phyloP scores from a whole-genome alignment of 768 basidiomycete species.

The Boletus pseudo-olivaceus region DNA sequence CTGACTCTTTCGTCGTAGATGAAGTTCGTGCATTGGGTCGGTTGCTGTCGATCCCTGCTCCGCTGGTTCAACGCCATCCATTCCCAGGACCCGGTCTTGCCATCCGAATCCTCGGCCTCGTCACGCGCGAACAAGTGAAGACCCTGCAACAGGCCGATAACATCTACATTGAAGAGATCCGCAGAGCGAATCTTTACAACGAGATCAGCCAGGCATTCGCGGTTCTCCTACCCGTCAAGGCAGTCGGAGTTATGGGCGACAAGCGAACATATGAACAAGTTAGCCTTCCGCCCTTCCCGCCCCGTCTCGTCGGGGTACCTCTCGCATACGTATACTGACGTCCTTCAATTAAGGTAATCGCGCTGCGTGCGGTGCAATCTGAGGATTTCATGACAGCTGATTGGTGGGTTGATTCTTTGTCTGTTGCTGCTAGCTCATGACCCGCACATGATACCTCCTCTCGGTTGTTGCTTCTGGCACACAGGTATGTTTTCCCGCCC shows the following conservation, averaged over 20 bases:
- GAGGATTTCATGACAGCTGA: slow-evolving; percentile 99
- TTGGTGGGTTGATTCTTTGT: slow-evolving; percentile 53
- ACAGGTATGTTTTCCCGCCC: slow-evolving; percentile 92
- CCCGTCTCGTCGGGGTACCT: neutral
- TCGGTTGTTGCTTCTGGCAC: slow-evolving; percentile 17
- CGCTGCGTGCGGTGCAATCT: slow-evolving; percentile 91
- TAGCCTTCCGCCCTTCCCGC: slow-evolving; percentile 6
- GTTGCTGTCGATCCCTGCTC: slow-evolving; percentile 85
- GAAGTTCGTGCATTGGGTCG: slow-evolving; percentile 93
- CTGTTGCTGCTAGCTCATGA: neutral
- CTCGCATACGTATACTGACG: neutral
- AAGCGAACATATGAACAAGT: slow-evolving; percentile 94
- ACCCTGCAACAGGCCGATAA: slow-evolving; percentile 88
- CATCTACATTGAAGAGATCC: slow-evolving; percentile 98
- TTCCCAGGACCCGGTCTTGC: slow-evolving; percentile 99
- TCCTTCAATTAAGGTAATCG: slow-evolving; percentile 62
- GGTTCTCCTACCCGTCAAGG: slow-evolving; percentile 91
- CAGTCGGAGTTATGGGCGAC: slow-evolving; percentile 98
- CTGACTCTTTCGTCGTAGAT: slow-evolving; percentile 46
- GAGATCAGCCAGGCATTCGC: slow-evolving; percentile 96
- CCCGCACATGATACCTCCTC: neutral
- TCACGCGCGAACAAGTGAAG: slow-evolving; percentile 88
- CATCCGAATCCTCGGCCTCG: slow-evolving; percentile 95
- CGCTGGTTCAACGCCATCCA: slow-evolving; percentile 93
- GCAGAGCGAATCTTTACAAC: slow-evolving; percentile 87